These are phyloP conservation scores for Acanthamoeba castellanii DNA, from an alignment of 208 protist species.

Conservation along the genomic window DNA sequence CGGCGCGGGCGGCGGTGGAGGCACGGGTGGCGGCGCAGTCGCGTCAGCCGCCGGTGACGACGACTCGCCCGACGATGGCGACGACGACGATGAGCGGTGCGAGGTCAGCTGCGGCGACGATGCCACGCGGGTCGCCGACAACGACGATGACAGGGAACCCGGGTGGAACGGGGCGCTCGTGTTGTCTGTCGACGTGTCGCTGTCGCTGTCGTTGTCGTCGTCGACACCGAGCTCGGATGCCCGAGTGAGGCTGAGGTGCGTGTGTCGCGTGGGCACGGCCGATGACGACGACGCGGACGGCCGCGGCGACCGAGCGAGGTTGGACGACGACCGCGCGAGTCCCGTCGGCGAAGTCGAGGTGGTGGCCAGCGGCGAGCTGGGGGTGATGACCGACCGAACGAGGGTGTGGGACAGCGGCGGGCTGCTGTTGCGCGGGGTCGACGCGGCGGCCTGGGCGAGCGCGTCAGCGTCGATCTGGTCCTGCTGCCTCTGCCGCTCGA, in stretches of 20 bases:
- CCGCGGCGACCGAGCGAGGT: background rate
- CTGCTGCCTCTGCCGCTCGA: background rate
- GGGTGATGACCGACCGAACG: background rate
- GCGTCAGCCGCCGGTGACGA: background rate
- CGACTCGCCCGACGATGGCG: background rate
- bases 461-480: background rate
- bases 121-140: background rate
- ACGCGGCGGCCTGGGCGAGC: background rate
- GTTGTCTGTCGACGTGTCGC: background rate
- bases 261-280: background rate
- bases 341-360: background rate
- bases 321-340: background rate
- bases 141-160: background rate
- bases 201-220: background rate
- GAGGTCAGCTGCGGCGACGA: background rate
- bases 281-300: background rate
- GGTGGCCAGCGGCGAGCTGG: background rate
- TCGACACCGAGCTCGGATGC: background rate
- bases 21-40: background rate
- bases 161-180: background rate
- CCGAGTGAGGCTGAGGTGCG: background rate
- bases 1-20: slow-evolving; percentile 1
- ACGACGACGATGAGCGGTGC: background rate
- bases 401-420: too few species aligned
- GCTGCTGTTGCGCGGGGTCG: background rate